Evolutionary conservation across 2,329 filamentous ascomycete species (phyloP).

Genomic region (Leptographium radiaticola): DNA sequence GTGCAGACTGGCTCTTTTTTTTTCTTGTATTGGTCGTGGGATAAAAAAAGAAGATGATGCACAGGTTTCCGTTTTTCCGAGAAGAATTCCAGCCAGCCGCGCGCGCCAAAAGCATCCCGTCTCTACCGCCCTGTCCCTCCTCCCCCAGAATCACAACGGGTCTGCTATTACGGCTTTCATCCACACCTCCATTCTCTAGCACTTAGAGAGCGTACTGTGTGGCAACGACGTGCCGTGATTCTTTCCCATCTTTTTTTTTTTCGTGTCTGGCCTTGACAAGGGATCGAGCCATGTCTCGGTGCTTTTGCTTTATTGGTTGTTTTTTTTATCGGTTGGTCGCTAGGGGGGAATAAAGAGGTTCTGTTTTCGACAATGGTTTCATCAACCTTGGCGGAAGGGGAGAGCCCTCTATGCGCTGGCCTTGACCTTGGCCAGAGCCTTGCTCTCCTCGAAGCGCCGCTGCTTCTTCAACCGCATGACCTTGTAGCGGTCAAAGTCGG

Average conservation of each 20-base stretch:
- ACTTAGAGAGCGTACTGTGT: neutral
- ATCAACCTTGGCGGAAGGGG: too few relatives aligned
- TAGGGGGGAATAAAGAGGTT: neutral
- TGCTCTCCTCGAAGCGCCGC: slow-evolving; percentile 95
- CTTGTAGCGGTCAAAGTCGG: slow-evolving; percentile 99
- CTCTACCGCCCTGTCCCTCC: neutral
- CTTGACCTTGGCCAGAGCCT: slow-evolving; percentile 89
- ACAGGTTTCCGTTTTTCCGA: slow-evolving; percentile 11
- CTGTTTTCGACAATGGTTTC: neutral
- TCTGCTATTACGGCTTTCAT: neutral
- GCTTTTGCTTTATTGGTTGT: neutral
- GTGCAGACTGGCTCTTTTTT: neutral
- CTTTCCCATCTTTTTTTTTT: neutral
- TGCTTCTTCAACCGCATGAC: slow-evolving; percentile 99
- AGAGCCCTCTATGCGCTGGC: slow-evolving; percentile 50
- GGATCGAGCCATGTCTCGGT: neutral
- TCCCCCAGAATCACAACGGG: neutral
- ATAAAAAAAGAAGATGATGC: slow-evolving; percentile 7
- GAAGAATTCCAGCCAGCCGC: slow-evolving; percentile 11
- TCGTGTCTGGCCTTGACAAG: neutral
- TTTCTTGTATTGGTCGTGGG: slow-evolving; percentile 3
- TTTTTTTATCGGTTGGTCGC: neutral
- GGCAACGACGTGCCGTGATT: neutral
- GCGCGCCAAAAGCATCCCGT: slow-evolving; percentile 6
- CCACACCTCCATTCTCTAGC: neutral